Conservation (phyloP, 2,329 filamentous ascomycete species). For the Pseudocercospora eumusae region DNA sequence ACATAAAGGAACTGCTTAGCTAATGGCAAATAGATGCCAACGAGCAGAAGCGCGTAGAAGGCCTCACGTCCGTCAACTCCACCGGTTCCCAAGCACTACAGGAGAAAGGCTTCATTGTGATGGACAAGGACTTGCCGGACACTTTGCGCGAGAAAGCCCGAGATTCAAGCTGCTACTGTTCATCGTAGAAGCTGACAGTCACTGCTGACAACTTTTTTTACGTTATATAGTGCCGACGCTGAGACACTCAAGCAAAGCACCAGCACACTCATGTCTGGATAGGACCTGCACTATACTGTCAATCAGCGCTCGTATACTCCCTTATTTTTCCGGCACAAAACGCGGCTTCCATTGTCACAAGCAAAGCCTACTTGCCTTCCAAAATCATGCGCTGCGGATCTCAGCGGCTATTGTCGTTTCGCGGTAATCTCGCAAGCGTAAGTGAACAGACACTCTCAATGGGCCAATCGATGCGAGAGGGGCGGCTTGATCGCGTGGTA, state of each 20-base stretch:
- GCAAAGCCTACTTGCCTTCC: background rate
- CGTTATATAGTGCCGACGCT: background rate
- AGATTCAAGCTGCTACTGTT: background rate
- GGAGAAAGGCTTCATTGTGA: background rate
- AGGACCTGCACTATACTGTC: background rate
- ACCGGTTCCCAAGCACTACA: background rate
- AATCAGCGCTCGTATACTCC: background rate
- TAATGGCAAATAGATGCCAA: conserved; percentile 29
- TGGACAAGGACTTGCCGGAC: background rate
- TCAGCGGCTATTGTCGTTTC: background rate
- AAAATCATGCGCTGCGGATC: background rate
- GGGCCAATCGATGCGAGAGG: background rate
- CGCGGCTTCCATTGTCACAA: background rate
- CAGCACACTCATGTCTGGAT: background rate
- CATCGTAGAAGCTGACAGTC: background rate
- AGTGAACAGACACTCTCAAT: background rate
- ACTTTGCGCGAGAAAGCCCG: background rate
- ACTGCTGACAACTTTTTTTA: background rate
- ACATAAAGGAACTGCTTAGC: conserved; percentile 86
- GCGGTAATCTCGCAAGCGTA: background rate
- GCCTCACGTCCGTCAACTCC: background rate
- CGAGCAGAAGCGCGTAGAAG: background rate
- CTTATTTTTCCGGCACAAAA: background rate
- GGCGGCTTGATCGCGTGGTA: background rate
- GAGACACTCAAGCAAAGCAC: background rate